phyloP scores from a whole-genome alignment of 768 basidiomycete genomes.

The Amanita polypyramis region DNA sequence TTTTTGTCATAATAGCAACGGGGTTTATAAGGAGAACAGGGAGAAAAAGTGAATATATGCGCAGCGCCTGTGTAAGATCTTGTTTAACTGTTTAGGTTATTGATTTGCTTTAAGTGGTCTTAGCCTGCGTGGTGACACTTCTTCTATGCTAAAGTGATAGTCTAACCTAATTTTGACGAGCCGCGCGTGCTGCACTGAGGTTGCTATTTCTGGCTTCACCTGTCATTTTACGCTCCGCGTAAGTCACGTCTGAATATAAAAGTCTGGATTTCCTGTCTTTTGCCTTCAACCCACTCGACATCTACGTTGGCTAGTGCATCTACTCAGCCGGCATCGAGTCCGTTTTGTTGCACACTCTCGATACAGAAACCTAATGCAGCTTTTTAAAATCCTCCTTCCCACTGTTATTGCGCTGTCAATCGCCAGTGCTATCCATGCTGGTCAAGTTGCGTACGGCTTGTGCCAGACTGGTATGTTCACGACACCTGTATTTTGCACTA shows the following conservation, averaged over 20 bases:
- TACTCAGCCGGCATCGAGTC: constrained; percentile 1
- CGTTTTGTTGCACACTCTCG: neutral
- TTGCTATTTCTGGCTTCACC: neutral
- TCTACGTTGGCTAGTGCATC: neutral
- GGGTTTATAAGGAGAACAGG: neutral
- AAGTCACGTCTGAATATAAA: neutral
- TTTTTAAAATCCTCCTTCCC: neutral
- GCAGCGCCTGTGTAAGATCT: neutral
- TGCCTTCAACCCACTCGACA: constrained; percentile 3
- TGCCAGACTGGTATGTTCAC: constrained; percentile 22
- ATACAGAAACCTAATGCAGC: neutral
- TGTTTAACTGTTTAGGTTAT: too few species aligned
- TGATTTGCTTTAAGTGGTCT: too few species aligned
- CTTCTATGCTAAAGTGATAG: too few species aligned
- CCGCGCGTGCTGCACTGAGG: too few species aligned
- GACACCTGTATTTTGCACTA: neutral
- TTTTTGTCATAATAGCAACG: neutral
- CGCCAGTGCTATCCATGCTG: constrained; percentile 12
- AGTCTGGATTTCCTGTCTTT: neutral
- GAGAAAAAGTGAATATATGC: neutral
- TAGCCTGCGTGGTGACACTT: too few species aligned
- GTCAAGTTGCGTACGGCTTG: constrained; percentile 23
- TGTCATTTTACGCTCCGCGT: neutral
- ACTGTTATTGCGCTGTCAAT: neutral
- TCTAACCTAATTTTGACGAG: too few species aligned